Conservation (phyloP, 176 grass and related monocot genomes). For the Juncus inflexus region DNA sequence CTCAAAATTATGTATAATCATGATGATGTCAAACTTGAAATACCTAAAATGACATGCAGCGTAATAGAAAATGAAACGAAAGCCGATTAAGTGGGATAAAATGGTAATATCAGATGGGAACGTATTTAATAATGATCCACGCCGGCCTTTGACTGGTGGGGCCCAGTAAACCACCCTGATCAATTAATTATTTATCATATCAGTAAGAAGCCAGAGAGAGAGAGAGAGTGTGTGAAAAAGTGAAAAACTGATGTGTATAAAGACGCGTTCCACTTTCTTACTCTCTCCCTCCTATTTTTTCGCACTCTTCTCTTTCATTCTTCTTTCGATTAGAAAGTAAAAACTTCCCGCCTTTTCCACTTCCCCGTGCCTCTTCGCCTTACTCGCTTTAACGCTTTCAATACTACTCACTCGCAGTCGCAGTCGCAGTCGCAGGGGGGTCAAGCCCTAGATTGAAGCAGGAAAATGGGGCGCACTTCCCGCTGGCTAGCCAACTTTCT, state of each 20-base stretch:
- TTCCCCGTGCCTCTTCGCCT: conserved; percentile 19
- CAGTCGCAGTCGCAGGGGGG: not conserved
- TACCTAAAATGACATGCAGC: too few species aligned
- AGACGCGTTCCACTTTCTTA: conserved; percentile 13
- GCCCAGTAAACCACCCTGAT: conserved; percentile 12
- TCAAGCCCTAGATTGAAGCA: too few species aligned
- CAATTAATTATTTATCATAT: conserved; percentile 12
- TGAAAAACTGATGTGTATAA: conserved; percentile 15
- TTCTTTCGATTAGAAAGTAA: conserved; percentile 5
- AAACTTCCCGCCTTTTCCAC: conserved; percentile 29
- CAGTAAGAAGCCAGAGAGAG: not conserved
- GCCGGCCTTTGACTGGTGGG: not conserved
- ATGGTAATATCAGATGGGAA: not conserved
- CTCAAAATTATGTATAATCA: too few species aligned
- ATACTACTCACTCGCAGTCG: not conserved
- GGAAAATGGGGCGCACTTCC: conserved; percentile 59
- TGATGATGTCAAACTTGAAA: too few species aligned
- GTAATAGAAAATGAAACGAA: conserved; percentile 5
- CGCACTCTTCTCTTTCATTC: not conserved
- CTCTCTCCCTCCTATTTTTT: not conserved
- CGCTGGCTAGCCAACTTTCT: conserved; percentile 77
- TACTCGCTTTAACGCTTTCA: not conserved
- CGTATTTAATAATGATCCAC: not conserved
- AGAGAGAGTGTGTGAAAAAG: conserved; percentile 7
- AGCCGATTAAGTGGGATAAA: conserved; percentile 4